phyloP scores from a whole-genome alignment of 108 stramenopile genomes.

The Nitzschia putrida region DNA sequence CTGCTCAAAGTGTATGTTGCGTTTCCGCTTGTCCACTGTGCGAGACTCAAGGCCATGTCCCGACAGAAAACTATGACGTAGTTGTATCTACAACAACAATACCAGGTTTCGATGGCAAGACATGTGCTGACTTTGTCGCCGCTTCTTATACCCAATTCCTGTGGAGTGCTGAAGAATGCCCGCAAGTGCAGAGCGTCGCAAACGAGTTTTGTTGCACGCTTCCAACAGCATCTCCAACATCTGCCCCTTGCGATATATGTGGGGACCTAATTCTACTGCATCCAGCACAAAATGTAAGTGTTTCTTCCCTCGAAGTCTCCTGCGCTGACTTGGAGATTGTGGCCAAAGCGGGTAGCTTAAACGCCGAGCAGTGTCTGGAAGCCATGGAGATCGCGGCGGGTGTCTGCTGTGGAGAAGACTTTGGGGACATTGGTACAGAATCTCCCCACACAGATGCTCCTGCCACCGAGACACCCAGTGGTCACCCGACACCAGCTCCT shows the following conservation, averaged over 20 bases:
- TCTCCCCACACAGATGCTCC: no score
- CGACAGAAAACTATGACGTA: background rate
- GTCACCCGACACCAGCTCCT: no score
- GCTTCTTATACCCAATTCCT: slow-evolving; percentile 7
- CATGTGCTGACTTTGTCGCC: slow-evolving; percentile 8
- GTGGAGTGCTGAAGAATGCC: background rate
- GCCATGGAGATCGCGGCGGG: background rate
- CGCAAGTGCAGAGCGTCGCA: background rate
- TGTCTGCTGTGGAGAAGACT: background rate
- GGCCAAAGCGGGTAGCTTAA: background rate
- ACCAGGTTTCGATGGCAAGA: background rate
- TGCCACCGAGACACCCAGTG: no score
- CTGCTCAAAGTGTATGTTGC: slow-evolving; percentile 11
- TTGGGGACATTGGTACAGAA: no score
- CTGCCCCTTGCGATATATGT: slow-evolving; percentile 1
- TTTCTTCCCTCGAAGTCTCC: slow-evolving; percentile 2
- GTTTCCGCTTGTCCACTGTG: slow-evolving; percentile 4
- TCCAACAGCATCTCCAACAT: background rate
- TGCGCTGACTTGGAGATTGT: slow-evolving; percentile 1
- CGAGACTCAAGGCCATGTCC: background rate
- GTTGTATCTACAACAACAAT: background rate
- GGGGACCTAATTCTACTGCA: background rate
- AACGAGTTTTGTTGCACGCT: background rate
- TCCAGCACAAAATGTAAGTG: slow-evolving; percentile 9
- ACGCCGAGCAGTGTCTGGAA: background rate